These are phyloP conservation scores for Solanum rostratum DNA, from an alignment of 257 asterid genomes.

Conservation along the genomic window DNA sequence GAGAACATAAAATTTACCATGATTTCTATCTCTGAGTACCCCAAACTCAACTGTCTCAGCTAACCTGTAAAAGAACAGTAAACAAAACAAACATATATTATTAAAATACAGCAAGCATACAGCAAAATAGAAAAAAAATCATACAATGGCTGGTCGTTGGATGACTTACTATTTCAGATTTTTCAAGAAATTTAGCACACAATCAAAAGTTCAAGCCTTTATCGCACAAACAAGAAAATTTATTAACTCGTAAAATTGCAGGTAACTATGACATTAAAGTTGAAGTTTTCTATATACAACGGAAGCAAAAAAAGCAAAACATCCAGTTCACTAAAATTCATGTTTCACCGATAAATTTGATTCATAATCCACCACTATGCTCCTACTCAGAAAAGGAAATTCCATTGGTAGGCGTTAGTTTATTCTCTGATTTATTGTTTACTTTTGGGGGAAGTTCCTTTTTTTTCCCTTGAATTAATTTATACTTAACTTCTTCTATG, in stretches of 20 bases:
- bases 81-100: background rate
- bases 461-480: background rate
- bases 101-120: background rate
- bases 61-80: background rate
- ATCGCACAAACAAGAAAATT: background rate
- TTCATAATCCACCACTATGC: background rate
- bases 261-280: background rate
- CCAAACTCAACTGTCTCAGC: background rate
- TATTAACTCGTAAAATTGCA: background rate
- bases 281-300: background rate
- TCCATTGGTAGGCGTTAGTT: background rate
- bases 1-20: background rate
- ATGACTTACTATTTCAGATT: background rate
- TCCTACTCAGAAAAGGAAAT: background rate
- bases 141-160: background rate
- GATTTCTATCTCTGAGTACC: background rate
- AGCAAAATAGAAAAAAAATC: background rate
- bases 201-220: background rate
- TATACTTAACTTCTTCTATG: background rate
- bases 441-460: background rate
- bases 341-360: background rate
- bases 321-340: background rate
- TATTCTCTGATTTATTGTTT: background rate
- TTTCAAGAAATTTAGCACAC: background rate
- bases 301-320: background rate